Evolutionary conservation across 164 flowering plant species (phyloP).

Genomic region (Macadamia integrifolia): DNA sequence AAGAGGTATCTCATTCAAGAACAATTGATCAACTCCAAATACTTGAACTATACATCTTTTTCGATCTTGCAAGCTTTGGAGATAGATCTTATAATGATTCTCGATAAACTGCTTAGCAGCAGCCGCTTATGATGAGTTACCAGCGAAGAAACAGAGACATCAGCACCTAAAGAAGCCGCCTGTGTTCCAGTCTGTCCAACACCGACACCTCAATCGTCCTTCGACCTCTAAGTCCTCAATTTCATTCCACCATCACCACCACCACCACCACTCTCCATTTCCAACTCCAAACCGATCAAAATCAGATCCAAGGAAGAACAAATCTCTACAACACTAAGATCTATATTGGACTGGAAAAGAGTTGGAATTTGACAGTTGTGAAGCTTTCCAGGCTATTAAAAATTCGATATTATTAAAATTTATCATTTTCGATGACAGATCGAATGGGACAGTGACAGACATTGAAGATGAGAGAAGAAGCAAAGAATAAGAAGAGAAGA

Average conservation of each 20-base stretch:
- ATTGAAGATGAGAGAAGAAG: neutral
- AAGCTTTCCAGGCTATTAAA: neutral
- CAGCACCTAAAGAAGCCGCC: conserved; percentile 25
- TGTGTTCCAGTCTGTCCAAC: conserved; percentile 14
- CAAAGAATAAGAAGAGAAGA: neutral
- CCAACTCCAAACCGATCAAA: neutral
- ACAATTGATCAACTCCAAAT: neutral
- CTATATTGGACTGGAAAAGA: too few species aligned
- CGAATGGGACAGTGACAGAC: neutral
- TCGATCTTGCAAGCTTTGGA: conserved; percentile 69
- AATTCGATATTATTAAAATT: neutral
- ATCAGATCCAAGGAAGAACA: neutral
- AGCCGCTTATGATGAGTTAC: conserved; percentile 63
- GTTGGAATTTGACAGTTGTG: too few species aligned
- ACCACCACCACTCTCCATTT: conserved; percentile 36
- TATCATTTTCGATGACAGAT: neutral
- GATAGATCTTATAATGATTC: conserved; percentile 69
- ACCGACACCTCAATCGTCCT: conserved; percentile 34
- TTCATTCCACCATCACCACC: conserved; percentile 34
- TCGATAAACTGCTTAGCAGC: conserved; percentile 77
- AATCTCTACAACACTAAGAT: too few species aligned
- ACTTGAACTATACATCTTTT: conserved; percentile 38
- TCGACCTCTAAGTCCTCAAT: conserved; percentile 35
- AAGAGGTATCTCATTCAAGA: too few species aligned
- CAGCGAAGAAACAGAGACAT: conserved; percentile 55